Evolutionary conservation across 495 filamentous ascomycete species (phyloP).

Genomic region (Staphylotrichum longicolle): DNA sequence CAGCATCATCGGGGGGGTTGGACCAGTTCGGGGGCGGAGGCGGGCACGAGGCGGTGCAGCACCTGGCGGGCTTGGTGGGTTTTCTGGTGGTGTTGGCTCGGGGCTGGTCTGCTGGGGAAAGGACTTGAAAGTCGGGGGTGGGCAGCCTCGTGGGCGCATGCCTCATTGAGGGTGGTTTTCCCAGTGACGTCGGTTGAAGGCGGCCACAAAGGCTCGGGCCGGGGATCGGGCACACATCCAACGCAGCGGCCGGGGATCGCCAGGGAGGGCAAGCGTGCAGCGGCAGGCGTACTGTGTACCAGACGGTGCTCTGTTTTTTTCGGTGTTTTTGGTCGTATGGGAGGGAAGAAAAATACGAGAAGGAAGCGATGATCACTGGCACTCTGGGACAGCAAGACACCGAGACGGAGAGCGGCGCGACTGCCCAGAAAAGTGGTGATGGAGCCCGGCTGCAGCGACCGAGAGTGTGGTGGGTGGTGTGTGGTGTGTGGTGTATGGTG

Average conservation of each 20-base stretch:
- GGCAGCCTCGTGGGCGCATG: conserved; percentile 2
- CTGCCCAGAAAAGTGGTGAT: no score
- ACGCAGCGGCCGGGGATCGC: background rate
- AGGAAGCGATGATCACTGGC: no score
- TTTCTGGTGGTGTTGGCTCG: background rate
- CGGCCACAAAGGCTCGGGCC: conserved; percentile 18
- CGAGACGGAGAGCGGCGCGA: no score
- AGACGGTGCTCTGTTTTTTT: no score
- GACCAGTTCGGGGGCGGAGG: background rate
- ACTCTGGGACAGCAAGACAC: no score
- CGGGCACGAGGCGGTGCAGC: background rate
- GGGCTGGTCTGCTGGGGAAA: background rate
- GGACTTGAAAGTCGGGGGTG: background rate
- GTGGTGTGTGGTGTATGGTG: no score
- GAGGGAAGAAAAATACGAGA: no score
- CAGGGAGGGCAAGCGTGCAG: background rate
- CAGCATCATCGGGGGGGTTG: conserved; percentile 20
- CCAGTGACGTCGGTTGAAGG: conserved; percentile 21
- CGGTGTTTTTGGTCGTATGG: no score
- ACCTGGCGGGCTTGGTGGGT: background rate
- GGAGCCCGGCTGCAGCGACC: no score
- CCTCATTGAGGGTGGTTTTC: conserved; percentile 15
- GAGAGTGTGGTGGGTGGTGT: no score
- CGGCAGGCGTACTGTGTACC: background rate
- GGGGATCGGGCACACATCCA: conserved; percentile 18